Percentiles rank a stretch among this genome's conserved stretches.
Conservation (phyloP, 2,329 filamentous ascomycete genomes). For the Stachybotrys elegans region DNA sequence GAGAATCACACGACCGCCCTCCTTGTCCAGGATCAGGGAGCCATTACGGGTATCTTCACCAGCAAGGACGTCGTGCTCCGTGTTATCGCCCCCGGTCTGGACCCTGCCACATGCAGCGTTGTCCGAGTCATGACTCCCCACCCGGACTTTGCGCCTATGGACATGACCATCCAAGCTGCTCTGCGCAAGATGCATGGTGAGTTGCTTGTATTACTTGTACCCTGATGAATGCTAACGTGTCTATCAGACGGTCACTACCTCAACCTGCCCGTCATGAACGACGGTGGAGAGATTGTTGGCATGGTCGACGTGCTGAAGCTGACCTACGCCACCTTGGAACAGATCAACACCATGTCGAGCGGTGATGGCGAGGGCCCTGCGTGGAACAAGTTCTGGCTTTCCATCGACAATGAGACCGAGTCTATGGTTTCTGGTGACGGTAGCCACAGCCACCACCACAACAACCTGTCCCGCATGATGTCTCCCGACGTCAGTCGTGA, state of each 20-base stretch:
- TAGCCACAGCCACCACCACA: constrained; percentile 61
- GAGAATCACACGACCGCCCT: constrained; percentile 98
- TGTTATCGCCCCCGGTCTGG: constrained; percentile 93
- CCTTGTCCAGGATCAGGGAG: constrained; percentile 91
- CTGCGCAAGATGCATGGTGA: constrained; percentile 98
- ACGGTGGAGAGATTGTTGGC: constrained; percentile 91
- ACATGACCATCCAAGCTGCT: constrained; percentile 98
- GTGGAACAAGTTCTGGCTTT: constrained; percentile 99
- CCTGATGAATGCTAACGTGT: constrained; percentile 10
- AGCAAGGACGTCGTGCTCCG: constrained; percentile 98
- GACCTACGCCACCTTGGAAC: constrained; percentile 95
- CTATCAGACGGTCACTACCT: constrained; percentile 88
- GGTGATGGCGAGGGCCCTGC: constrained; percentile 89
- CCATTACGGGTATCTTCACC: constrained; percentile 98
- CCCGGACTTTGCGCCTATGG: constrained; percentile 95
- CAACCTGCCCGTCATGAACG: constrained; percentile 98
- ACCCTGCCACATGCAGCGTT: constrained; percentile 92
- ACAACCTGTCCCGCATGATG: constrained; percentile 66
- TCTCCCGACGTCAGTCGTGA: constrained; percentile 75
- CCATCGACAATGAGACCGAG: constrained; percentile 89
- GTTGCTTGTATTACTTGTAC: constrained; percentile 23
- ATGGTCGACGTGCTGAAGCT: constrained; percentile 99
- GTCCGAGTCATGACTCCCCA: constrained; percentile 99
- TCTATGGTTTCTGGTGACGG: constrained; percentile 93
- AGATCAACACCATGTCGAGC: constrained; percentile 92